Percentiles rank a stretch among this genome's conserved stretches.
These are phyloP conservation scores for Colletotrichum lentis DNA, from an alignment of 2,329 filamentous ascomycete genomes.

Conservation along the genomic window DNA sequence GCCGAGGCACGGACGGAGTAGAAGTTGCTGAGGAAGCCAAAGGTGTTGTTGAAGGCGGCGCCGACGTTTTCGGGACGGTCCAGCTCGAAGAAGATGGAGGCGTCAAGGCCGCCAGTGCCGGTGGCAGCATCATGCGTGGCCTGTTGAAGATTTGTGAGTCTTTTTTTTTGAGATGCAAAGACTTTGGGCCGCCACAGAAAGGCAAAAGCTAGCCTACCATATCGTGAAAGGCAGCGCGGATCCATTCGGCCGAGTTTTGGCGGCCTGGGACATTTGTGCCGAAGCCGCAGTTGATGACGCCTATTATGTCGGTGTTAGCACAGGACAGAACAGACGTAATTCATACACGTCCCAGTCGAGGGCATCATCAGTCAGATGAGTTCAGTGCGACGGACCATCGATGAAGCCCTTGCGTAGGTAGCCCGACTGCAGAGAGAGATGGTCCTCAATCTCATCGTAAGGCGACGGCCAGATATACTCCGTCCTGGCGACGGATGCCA, in stretches of 20 bases:
- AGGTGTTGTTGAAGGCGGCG: slow-evolving; percentile 41
- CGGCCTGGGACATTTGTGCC: slow-evolving; percentile 36
- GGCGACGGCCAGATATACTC: slow-evolving; percentile 35
- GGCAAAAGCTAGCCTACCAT: not conserved
- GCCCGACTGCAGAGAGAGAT: slow-evolving; percentile 34
- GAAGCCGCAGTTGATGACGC: slow-evolving; percentile 38
- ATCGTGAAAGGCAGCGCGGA: slow-evolving; percentile 43
- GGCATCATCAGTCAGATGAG: no score
- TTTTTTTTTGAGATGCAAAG: not conserved
- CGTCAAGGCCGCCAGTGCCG: slow-evolving; percentile 42
- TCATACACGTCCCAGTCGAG: no score
- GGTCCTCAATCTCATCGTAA: slow-evolving; percentile 38
- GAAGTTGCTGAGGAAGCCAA: slow-evolving; percentile 43
- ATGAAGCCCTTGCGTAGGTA: slow-evolving; percentile 34
- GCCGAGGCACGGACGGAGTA: slow-evolving; percentile 39
- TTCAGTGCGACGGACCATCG: slow-evolving; percentile 16
- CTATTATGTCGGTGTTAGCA: slow-evolving; percentile 22
- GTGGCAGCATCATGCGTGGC: slow-evolving; percentile 40
- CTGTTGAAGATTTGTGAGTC: not conserved
- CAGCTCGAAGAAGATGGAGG: slow-evolving; percentile 42
- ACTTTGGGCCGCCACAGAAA: no score
- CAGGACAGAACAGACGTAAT: not conserved
- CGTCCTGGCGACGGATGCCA: slow-evolving; percentile 14
- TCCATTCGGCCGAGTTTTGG: slow-evolving; percentile 43
- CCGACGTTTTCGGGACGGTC: slow-evolving; percentile 41